These are phyloP conservation scores for Tephrocybe sp. DNA, from an alignment of 768 basidiomycete genomes.

Conservation along the genomic window DNA sequence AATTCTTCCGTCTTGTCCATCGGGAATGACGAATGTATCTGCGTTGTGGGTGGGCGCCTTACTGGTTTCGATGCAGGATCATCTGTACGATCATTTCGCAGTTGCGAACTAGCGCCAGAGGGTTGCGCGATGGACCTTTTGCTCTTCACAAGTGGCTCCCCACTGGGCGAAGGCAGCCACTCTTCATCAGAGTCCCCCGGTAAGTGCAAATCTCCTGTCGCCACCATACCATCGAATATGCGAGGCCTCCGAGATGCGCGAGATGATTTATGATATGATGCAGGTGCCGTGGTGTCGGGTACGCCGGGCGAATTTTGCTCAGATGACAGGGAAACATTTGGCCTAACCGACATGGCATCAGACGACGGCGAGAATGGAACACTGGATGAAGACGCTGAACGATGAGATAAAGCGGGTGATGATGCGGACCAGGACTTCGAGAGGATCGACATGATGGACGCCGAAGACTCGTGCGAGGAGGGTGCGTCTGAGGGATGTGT, in stretches of 20 bases:
- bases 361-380: no score
- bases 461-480: no score
- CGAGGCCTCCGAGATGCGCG: constrained; percentile 1
- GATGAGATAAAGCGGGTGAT: no score
- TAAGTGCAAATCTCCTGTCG: constrained; percentile 13
- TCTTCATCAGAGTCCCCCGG: constrained; percentile 6
- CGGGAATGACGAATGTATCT: constrained; percentile 5
- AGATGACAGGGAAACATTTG: background rate
- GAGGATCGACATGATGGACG: no score
- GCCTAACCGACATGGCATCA: background rate
- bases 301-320: background rate
- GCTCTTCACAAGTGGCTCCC: background rate
- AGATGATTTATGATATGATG: background rate
- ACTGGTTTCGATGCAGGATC: background rate
- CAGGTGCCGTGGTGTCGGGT: background rate
- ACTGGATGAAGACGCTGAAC: no score
- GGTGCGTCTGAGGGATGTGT: background rate
- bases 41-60: no score
- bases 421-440: no score
- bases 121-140: background rate
- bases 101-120: background rate
- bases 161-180: background rate
- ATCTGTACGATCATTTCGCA: background rate
- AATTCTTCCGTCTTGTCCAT: constrained; percentile 6
- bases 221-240: constrained; percentile 15